Conservation (phyloP, 331 rosid genomes). For the Malus hybrid region DNA sequence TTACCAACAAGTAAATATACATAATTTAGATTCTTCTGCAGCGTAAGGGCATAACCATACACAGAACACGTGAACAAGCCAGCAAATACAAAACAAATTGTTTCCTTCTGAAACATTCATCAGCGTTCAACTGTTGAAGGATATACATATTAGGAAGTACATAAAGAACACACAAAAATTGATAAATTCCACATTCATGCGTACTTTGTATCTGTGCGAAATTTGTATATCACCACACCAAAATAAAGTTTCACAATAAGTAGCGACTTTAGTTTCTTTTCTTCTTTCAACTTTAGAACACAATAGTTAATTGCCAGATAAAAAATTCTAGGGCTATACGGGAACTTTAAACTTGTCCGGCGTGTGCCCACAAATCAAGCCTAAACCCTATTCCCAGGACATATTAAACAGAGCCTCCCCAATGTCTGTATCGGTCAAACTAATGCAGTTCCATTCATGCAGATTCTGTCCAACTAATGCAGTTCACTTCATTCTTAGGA, state of each 20-base stretch:
- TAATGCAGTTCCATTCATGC: neutral
- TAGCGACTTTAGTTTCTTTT: neutral
- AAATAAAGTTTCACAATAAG: neutral
- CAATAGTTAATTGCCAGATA: neutral
- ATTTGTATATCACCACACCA: neutral
- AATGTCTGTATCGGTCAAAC: neutral
- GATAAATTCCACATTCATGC: neutral
- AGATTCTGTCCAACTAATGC: neutral
- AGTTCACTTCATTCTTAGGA: neutral
- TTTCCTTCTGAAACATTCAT: neutral
- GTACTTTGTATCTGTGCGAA: neutral
- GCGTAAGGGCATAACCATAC: neutral
- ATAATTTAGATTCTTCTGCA: slow-evolving; percentile 1
- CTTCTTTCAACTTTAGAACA: neutral
- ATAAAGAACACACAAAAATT: neutral
- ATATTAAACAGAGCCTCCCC: neutral
- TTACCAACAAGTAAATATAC: slow-evolving; percentile 8
- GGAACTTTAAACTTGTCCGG: neutral
- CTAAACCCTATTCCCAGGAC: neutral
- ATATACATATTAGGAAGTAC: neutral
- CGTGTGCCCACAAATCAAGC: neutral
- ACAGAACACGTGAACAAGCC: neutral
- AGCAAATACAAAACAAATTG: neutral
- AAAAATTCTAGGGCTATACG: neutral
- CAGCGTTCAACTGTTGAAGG: neutral